Percentiles rank a stretch among this genome's conserved stretches.
Evolutionary conservation across 768 basidiomycete genomes (phyloP).

Genomic region (Hygrophorus russula): DNA sequence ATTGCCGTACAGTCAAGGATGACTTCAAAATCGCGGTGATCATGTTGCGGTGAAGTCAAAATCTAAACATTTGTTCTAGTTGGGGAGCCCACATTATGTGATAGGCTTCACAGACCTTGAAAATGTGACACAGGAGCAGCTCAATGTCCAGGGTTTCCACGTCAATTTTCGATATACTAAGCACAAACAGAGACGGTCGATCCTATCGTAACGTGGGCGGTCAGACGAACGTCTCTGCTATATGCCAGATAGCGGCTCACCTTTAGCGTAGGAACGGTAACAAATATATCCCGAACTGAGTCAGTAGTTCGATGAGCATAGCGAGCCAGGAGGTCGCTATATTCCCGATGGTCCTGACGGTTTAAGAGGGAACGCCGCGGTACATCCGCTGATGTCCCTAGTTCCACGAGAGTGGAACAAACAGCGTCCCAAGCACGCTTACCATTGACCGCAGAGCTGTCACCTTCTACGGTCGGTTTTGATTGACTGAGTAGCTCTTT

Average conservation of each 20-base stretch:
- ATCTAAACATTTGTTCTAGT: constrained; percentile 30
- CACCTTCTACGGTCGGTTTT: constrained; percentile 46
- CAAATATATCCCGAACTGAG: constrained; percentile 57
- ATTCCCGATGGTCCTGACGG: constrained; percentile 49
- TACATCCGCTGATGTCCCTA: constrained; percentile 56
- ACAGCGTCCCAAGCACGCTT: constrained; percentile 81
- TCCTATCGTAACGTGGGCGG: constrained; percentile 15
- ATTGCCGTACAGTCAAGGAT: constrained; percentile 79
- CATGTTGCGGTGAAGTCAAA: constrained; percentile 35
- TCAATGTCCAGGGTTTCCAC: constrained; percentile 75
- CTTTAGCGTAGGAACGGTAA: constrained; percentile 35
- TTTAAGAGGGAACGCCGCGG: constrained; percentile 43
- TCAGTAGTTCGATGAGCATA: constrained; percentile 48
- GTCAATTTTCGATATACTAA: constrained; percentile 59
- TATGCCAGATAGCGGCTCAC: constrained; percentile 21
- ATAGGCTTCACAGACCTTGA: constrained; percentile 38
- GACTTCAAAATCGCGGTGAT: constrained; percentile 48
- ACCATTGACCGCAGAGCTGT: constrained; percentile 44
- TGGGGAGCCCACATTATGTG: not conserved
- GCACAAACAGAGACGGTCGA: constrained; percentile 47
- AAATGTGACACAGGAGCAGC: constrained; percentile 63
- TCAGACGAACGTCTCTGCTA: not conserved
- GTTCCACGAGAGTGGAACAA: constrained; percentile 70
- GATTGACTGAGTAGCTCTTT: constrained; percentile 73
- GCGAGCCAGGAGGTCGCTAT: constrained; percentile 54